Evolutionary conservation across 108 stramenopile genomes (phyloP).

Genomic region (Schizochytrium sp.): DNA sequence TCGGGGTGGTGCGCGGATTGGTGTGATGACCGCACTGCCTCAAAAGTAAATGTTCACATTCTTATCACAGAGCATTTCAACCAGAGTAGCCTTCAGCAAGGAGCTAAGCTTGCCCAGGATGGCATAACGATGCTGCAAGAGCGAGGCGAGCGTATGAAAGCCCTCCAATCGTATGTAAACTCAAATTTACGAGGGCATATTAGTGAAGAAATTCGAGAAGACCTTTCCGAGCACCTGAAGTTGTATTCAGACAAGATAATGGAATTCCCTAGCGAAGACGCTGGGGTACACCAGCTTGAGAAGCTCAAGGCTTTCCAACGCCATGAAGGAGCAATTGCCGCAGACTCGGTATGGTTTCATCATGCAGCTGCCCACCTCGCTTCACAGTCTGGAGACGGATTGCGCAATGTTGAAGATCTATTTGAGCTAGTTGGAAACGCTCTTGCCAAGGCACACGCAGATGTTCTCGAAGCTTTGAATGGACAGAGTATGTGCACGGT

Average conservation of each 20-base stretch:
- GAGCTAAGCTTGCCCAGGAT: neutral
- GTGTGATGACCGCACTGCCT: neutral
- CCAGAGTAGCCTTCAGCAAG: neutral
- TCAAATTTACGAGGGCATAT: conserved; percentile 47
- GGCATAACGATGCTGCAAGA: neutral
- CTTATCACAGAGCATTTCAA: neutral
- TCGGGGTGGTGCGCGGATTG: neutral
- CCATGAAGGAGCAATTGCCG: neutral
- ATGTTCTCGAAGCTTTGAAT: neutral
- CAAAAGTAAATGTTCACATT: neutral
- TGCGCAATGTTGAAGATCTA: conserved; percentile 49
- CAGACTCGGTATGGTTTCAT: conserved; percentile 57
- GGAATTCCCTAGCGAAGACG: neutral
- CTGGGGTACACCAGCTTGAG: conserved; percentile 23
- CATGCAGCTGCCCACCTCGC: conserved; percentile 61
- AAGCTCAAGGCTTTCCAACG: conserved; percentile 39
- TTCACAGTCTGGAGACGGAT: neutral
- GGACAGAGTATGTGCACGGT: neutral
- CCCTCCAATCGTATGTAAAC: conserved; percentile 31
- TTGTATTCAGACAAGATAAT: conserved; percentile 9
- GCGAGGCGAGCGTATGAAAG: conserved; percentile 45
- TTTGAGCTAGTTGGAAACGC: neutral
- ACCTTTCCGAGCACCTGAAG: neutral
- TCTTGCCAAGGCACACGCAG: neutral
- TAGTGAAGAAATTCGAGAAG: conserved; percentile 8